Evolutionary conservation across 768 basidiomycete species (phyloP).

Genomic region (Lactarius sp.): DNA sequence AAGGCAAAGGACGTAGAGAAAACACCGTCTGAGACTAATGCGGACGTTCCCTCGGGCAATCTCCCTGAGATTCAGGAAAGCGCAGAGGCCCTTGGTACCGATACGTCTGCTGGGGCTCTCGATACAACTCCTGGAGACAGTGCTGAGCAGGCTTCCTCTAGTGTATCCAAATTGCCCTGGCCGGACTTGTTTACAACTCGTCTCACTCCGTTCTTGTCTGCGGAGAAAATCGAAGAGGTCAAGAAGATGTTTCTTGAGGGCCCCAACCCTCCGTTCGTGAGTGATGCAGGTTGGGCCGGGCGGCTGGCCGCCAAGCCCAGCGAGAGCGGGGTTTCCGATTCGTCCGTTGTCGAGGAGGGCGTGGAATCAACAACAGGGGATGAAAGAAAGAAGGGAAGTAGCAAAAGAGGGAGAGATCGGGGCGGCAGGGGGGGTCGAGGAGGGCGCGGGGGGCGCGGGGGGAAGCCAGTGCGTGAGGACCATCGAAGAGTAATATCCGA

Average conservation of each 20-base stretch:
- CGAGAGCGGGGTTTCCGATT: constrained; percentile 26
- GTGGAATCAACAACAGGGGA: constrained; percentile 24
- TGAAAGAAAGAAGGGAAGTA: constrained; percentile 32
- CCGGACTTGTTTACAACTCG: constrained; percentile 51
- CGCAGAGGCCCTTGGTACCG: not conserved
- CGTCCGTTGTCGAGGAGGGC: constrained; percentile 26
- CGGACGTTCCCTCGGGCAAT: constrained; percentile 24
- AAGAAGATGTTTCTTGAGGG: constrained; percentile 80
- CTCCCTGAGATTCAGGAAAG: constrained; percentile 22
- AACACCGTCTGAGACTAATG: constrained; percentile 20
- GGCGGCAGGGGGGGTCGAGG: constrained; percentile 46
- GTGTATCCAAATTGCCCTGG: constrained; percentile 48
- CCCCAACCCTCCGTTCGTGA: constrained; percentile 65
- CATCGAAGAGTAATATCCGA: constrained; percentile 73
- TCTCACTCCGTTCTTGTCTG: constrained; percentile 61
- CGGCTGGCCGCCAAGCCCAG: constrained; percentile 38
- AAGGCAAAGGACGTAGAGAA: constrained; percentile 34
- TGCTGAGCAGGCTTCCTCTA: constrained; percentile 25
- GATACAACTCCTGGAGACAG: constrained; percentile 19
- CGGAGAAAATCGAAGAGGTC: constrained; percentile 52
- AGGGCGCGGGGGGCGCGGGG: constrained; percentile 42
- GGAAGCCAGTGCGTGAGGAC: constrained; percentile 50
- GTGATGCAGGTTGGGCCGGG: constrained; percentile 71
- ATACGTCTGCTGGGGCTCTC: not conserved
- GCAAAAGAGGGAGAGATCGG: constrained; percentile 39